These are phyloP conservation scores for Ceratocystis huliohia DNA, from an alignment of 2,329 filamentous ascomycete species.

Conservation along the genomic window DNA sequence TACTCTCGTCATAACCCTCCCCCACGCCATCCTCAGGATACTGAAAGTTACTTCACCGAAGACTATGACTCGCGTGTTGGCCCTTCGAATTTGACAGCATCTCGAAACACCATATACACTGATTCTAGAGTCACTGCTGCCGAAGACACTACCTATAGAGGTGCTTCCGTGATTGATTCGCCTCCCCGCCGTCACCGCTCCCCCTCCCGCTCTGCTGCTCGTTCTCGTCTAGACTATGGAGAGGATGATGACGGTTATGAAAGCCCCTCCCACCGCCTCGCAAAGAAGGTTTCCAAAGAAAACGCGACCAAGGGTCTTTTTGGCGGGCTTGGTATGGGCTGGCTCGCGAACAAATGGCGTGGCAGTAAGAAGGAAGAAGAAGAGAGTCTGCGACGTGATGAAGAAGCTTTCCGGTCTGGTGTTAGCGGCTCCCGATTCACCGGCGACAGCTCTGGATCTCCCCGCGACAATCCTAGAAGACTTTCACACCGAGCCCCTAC, in stretches of 20 bases:
- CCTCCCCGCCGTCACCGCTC: conserved; percentile 16
- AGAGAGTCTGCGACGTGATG: conserved; percentile 30
- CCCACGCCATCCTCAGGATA: conserved; percentile 28
- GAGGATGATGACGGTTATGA: conserved; percentile 21
- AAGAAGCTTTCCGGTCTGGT: conserved; percentile 47
- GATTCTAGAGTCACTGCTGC: conserved; percentile 16
- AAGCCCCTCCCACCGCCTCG: conserved; percentile 47
- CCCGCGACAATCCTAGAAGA: conserved; percentile 23
- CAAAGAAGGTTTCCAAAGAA: conserved; percentile 16
- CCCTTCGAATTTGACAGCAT: conserved; percentile 15
- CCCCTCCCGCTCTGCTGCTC: conserved; percentile 26
- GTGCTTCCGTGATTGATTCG: conserved; percentile 9
- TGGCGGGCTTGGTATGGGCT: conserved; percentile 53
- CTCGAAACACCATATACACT: conserved; percentile 18
- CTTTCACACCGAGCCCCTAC: conserved; percentile 22
- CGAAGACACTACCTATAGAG: conserved; percentile 17
- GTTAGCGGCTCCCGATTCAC: conserved; percentile 53
- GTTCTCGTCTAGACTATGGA: conserved; percentile 29
- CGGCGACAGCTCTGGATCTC: conserved; percentile 45
- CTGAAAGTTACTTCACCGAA: conserved; percentile 42
- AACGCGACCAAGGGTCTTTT: conserved; percentile 44
- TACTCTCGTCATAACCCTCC: conserved; percentile 33
- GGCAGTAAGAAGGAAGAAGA: conserved; percentile 41
- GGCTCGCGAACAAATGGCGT: conserved; percentile 53
- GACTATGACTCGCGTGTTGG: conserved; percentile 44